Percentiles rank a stretch among this genome's conserved stretches.
Evolutionary conservation across 2,329 filamentous ascomycete genomes (phyloP).

Genomic region (Aureobasidium sp.): DNA sequence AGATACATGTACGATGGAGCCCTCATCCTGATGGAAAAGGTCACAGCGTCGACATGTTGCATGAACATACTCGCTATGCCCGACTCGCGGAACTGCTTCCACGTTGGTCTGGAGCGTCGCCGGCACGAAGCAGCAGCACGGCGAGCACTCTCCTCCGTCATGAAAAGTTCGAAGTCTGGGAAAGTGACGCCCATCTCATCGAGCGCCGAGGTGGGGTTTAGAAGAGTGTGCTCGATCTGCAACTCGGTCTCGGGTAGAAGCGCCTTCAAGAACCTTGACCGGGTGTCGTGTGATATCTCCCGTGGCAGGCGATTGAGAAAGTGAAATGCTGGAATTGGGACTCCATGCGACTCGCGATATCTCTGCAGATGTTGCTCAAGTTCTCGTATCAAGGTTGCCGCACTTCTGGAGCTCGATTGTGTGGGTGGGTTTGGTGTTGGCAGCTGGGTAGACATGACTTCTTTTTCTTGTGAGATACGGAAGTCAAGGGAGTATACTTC

Average conservation of each 20-base stretch:
- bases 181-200: not conserved
- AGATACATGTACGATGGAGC: not conserved
- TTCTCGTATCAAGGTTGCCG: not conserved
- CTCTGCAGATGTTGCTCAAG: not conserved
- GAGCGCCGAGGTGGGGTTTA: not conserved
- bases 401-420: not conserved
- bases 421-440: not conserved
- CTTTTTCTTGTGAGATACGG: not conserved
- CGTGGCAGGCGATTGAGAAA: not conserved
- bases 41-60: not conserved
- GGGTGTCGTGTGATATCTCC: not conserved
- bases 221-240: not conserved
- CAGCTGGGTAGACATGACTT: not conserved
- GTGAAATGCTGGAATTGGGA: not conserved
- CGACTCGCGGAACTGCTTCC: not conserved
- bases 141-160: not conserved
- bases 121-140: not conserved
- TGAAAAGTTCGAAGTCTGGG: not conserved
- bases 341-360: not conserved
- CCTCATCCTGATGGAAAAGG: not conserved
- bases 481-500: no score
- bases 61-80: not conserved
- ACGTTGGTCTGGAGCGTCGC: not conserved
- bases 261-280: not conserved
- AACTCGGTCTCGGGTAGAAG: not conserved